Evolutionary conservation across 768 basidiomycete species (phyloP).

Genomic region (Hygrocybe coccinea): DNA sequence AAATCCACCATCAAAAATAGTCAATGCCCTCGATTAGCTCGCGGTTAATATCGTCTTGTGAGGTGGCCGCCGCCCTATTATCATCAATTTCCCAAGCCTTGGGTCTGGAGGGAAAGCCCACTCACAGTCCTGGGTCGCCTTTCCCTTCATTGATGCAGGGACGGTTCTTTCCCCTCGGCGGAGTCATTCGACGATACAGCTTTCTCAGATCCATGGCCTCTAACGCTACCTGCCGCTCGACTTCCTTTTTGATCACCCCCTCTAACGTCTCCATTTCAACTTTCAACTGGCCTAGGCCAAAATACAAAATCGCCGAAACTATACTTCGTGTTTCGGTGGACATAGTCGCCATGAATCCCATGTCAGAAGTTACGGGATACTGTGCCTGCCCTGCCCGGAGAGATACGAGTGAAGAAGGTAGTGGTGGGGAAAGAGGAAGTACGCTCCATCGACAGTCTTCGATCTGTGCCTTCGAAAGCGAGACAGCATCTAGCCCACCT

Average conservation of each 20-base stretch:
- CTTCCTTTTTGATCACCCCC: conserved; percentile 29
- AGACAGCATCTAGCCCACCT: conserved; percentile 40
- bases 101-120: too few species aligned
- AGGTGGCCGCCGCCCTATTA: too few species aligned
- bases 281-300: conserved; percentile 31
- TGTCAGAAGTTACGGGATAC: conserved; percentile 33
- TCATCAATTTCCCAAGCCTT: background rate
- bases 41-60: conserved; percentile 7
- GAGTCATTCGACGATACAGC: conserved; percentile 10
- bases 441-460: conserved; percentile 31
- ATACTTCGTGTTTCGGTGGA: conserved; percentile 34
- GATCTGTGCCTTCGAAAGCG: conserved; percentile 39
- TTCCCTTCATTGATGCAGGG: too few species aligned
- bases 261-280: conserved; percentile 39
- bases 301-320: conserved; percentile 31
- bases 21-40: conserved; percentile 29
- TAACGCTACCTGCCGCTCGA: conserved; percentile 29
- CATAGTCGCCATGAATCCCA: conserved; percentile 34
- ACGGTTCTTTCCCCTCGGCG: conserved; percentile 1
- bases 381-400: conserved; percentile 36
- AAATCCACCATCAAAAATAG: conserved; percentile 22
- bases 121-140: background rate
- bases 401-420: conserved; percentile 24
- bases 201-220: conserved; percentile 20
- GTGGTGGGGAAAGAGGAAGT: conserved; percentile 20